phyloP scores from a whole-genome alignment of 345 rosid species.

The Eucalyptus lansdowneana region DNA sequence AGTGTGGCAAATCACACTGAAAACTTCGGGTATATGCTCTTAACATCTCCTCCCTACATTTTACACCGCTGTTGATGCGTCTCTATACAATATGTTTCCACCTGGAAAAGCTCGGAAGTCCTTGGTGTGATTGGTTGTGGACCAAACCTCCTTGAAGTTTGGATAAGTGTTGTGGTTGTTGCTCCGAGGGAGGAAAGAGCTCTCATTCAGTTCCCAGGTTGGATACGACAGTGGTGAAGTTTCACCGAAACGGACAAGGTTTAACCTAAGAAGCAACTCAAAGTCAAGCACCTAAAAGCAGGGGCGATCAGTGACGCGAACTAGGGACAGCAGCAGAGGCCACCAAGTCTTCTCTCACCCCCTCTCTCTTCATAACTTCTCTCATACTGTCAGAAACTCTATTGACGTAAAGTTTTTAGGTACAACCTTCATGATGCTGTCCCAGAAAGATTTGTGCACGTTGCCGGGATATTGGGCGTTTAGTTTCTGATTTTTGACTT shows the following conservation, averaged over 20 bases:
- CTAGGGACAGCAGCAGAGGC: neutral
- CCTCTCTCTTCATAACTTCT: neutral
- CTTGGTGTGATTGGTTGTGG: neutral
- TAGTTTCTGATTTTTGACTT: neutral
- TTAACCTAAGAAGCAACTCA: neutral
- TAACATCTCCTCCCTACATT: neutral
- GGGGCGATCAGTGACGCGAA: neutral
- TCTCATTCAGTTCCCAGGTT: neutral
- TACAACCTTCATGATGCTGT: neutral
- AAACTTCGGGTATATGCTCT: neutral
- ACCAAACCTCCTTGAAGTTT: neutral
- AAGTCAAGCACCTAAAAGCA: neutral
- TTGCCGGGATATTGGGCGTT: neutral
- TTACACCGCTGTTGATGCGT: neutral
- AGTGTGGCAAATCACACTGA: neutral
- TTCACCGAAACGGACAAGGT: neutral
- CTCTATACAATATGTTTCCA: neutral
- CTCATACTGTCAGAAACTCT: neutral
- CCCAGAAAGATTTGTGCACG: neutral
- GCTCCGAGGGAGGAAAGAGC: neutral
- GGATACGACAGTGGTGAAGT: neutral
- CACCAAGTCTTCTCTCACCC: neutral
- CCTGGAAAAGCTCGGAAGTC: neutral
- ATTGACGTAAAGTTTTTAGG: neutral
- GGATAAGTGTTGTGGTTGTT: neutral